phyloP scores from a whole-genome alignment of 345 rosid species.

The Sisymbrium irio region DNA sequence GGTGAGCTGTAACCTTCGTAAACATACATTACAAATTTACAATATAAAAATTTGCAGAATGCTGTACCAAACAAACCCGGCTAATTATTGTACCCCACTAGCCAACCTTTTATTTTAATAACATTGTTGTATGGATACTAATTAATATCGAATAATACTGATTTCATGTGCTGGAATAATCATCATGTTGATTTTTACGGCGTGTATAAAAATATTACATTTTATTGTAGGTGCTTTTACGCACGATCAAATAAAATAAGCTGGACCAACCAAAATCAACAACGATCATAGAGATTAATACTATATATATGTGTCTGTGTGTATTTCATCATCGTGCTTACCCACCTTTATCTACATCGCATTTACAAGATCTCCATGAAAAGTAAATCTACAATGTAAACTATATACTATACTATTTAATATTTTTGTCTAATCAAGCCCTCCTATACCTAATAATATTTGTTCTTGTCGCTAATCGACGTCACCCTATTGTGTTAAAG shows the following conservation, averaged over 20 bases:
- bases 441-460: background rate
- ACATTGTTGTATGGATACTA: constrained; percentile 2
- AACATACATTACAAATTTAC: background rate
- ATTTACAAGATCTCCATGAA: constrained; percentile 16
- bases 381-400: constrained; percentile 8
- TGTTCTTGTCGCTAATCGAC: background rate
- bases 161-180: constrained; percentile 11
- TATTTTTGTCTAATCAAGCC: background rate
- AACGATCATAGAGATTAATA: background rate
- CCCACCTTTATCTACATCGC: constrained; percentile 31
- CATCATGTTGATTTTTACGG: constrained; percentile 29
- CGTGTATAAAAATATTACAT: constrained; percentile 33
- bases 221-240: constrained; percentile 10
- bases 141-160: background rate
- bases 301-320: background rate
- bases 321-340: constrained; percentile 18
- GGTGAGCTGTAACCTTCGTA: background rate
- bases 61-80: constrained; percentile 3
- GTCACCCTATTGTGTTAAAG: background rate
- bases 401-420: background rate
- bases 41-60: no score
- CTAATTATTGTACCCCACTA: constrained; percentile 36
- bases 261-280: constrained; percentile 2
- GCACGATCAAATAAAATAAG: constrained; percentile 35
- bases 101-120: background rate